phyloP scores from a whole-genome alignment of 2,329 filamentous ascomycete species.

The Fusarium floridanum region DNA sequence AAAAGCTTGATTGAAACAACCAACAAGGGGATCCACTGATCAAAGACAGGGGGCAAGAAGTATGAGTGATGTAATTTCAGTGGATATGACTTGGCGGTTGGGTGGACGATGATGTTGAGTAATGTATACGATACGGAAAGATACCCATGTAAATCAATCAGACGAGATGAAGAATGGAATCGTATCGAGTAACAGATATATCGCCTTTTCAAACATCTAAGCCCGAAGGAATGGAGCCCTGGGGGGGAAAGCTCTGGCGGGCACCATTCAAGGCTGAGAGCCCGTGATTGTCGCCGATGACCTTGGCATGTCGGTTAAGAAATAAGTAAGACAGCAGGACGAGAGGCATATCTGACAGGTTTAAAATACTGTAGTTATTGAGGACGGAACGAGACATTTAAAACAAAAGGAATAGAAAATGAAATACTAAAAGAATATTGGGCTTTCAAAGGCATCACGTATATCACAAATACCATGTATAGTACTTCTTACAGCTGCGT shows the following conservation, averaged over 20 bases:
- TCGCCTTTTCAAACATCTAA: not conserved
- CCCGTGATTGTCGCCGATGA: conserved; percentile 8
- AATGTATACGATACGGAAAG: not conserved
- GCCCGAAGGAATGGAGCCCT: not conserved
- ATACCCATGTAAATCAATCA: not conserved
- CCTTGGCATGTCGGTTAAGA: not conserved
- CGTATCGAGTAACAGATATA: not conserved
- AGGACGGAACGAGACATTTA: not conserved
- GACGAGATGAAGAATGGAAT: not conserved
- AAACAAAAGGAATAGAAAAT: not conserved
- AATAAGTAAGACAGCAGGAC: not conserved
- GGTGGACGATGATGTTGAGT: not conserved
- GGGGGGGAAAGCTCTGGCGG: not conserved
- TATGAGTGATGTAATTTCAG: conserved; percentile 26
- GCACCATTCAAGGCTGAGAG: conserved; percentile 35
- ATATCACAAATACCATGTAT: not conserved
- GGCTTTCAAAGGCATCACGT: not conserved
- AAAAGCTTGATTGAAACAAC: conserved; percentile 10
- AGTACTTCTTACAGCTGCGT: rapidly evolving
- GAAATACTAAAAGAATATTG: not conserved
- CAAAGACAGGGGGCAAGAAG: conserved; percentile 2
- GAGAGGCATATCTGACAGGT: not conserved
- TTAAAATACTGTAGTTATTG: not conserved
- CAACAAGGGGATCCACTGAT: conserved; percentile 25
- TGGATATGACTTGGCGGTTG: not conserved